Evolutionary conservation across 2,329 filamentous ascomycete genomes (phyloP).

Genomic region (Fusarium stilboides): DNA sequence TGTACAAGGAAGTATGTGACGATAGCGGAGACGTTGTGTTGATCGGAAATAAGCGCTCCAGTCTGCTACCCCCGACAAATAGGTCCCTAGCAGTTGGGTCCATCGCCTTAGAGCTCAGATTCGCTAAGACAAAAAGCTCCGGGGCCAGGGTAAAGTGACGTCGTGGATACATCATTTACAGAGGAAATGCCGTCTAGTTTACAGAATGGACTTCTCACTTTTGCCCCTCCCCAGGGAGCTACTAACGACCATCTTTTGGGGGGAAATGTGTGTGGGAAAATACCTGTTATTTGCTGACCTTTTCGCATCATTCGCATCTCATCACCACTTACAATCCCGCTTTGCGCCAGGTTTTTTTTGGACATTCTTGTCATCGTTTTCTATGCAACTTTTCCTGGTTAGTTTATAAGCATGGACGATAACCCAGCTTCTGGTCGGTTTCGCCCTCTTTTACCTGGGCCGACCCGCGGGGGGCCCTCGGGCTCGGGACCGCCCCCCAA

Average conservation of each 20-base stretch:
- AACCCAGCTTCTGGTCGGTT: constrained; percentile 8
- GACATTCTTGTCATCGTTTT: too few species aligned
- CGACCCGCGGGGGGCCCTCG: constrained; percentile 2
- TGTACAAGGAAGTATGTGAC: neutral
- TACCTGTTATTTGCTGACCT: neutral
- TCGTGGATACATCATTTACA: constrained; percentile 28
- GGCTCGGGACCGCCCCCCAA: constrained; percentile 5
- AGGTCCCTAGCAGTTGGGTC: neutral
- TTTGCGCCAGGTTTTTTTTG: too few species aligned
- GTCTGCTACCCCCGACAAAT: neutral
- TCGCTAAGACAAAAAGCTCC: constrained; percentile 10
- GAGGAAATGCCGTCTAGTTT: constrained; percentile 18
- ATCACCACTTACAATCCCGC: neutral
- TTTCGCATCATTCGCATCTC: constrained; percentile 11
- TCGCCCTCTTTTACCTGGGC: constrained; percentile 21
- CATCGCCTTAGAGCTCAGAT: neutral
- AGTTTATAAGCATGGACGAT: constrained; percentile 12
- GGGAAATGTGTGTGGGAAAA: neutral
- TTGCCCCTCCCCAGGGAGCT: neutral
- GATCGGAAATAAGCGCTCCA: neutral
- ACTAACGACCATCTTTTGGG: too few species aligned
- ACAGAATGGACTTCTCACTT: neutral
- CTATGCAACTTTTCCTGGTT: too few species aligned
- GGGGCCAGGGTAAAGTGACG: constrained; percentile 21
- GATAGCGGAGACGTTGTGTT: neutral